Conservation (phyloP, 2,329 filamentous ascomycete species). For the Colletotrichum sublineola region DNA sequence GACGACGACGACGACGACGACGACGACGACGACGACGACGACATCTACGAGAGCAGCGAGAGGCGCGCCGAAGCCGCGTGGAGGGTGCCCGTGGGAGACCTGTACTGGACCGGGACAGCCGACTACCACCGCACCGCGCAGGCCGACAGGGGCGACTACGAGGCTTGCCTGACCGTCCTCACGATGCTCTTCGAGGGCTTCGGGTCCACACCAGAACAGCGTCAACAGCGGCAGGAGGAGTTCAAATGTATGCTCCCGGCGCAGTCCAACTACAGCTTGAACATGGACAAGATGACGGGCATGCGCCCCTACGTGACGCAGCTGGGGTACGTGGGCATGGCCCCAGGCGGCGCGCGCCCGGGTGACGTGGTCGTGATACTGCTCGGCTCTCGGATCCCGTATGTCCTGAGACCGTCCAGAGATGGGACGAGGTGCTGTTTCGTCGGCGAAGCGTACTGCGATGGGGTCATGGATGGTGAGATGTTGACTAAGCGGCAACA, state of each 20-base stretch:
- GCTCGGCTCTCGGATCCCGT: slow-evolving; percentile 36
- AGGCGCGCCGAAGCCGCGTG: slow-evolving; percentile 33
- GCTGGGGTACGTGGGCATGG: slow-evolving; percentile 39
- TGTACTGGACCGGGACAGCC: slow-evolving; percentile 13
- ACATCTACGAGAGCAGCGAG: slow-evolving; percentile 5
- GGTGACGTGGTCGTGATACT: slow-evolving; percentile 39
- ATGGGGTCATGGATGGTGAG: slow-evolving; percentile 40
- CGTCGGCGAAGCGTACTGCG: slow-evolving; percentile 37
- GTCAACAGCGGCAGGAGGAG: background rate
- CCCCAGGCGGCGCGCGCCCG: slow-evolving; percentile 16
- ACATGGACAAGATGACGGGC: slow-evolving; percentile 27
- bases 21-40: background rate
- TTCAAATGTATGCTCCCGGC: background rate
- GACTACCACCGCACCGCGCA: background rate
- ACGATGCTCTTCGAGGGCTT: background rate
- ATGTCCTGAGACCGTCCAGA: slow-evolving; percentile 40
- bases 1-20: background rate
- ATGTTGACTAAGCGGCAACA: slow-evolving; percentile 27
- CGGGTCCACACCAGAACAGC: slow-evolving; percentile 1
- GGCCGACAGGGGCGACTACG: slow-evolving; percentile 21
- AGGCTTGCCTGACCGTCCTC: slow-evolving; percentile 17
- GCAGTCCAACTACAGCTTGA: slow-evolving; percentile 23
- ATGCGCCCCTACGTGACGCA: slow-evolving; percentile 36
- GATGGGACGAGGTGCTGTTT: slow-evolving; percentile 34
- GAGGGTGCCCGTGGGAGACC: slow-evolving; percentile 33